phyloP scores from a whole-genome alignment of 2,329 filamentous ascomycete species.

The Fusarium sp. region DNA sequence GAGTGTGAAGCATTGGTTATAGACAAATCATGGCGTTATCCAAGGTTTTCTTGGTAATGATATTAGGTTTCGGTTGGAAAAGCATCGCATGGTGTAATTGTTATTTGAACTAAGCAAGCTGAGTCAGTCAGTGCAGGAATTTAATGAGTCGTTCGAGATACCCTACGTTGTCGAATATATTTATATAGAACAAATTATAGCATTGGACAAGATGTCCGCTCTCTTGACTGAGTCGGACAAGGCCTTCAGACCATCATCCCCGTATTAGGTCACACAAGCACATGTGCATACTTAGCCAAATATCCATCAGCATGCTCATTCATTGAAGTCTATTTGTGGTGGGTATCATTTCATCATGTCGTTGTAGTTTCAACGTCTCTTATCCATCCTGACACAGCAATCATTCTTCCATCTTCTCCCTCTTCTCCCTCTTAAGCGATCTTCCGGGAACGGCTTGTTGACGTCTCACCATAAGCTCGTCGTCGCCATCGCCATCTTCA shows the following conservation, averaged over 20 bases:
- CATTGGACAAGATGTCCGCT: background rate
- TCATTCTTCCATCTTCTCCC: constrained; percentile 28
- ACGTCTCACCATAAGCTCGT: constrained; percentile 42
- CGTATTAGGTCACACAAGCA: too few relatives aligned
- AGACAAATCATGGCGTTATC: background rate
- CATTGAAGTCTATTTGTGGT: background rate
- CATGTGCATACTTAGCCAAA: background rate
- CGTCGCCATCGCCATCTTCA: constrained; percentile 34
- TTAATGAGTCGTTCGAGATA: constrained; percentile 19
- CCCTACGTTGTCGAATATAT: constrained; percentile 9
- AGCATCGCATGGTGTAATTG: constrained; percentile 7
- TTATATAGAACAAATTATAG: constrained; percentile 2
- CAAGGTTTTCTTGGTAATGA: background rate
- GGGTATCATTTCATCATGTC: constrained; percentile 38
- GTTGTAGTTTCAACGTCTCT: constrained; percentile 16
- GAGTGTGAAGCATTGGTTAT: background rate
- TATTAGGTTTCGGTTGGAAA: constrained; percentile 3
- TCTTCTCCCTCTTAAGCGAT: constrained; percentile 41
- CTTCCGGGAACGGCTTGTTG: constrained; percentile 37
- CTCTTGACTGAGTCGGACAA: background rate
- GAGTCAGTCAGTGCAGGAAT: background rate
- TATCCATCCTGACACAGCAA: background rate
- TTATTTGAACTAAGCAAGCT: background rate
- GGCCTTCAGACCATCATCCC: background rate
- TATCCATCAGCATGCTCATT: background rate